Conservation (phyloP, 2,329 filamentous ascomycete species). For the Arachnomyces sp. region DNA sequence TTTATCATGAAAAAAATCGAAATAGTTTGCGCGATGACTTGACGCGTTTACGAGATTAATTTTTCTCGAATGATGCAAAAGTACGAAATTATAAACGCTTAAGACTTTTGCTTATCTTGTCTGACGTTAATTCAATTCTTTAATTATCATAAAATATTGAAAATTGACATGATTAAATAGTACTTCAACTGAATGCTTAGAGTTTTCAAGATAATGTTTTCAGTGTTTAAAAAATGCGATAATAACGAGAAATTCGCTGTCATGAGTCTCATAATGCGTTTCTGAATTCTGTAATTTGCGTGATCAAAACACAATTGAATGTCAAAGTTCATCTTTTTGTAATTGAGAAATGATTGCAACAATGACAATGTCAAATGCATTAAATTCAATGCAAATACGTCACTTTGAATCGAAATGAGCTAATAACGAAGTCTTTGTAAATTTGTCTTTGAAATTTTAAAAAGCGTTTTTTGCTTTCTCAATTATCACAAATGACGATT, state of each 20-base stretch:
- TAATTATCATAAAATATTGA: too few species aligned
- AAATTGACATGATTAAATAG: too few species aligned
- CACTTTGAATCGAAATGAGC: slow-evolving; percentile 13
- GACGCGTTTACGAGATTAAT: slow-evolving; percentile 1
- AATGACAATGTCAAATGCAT: slow-evolving; percentile 15
- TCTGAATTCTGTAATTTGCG: too few species aligned
- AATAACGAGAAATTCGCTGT: slow-evolving; percentile 25
- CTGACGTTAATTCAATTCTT: too few species aligned
- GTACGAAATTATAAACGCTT: too few species aligned
- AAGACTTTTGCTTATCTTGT: too few species aligned
- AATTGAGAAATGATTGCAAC: slow-evolving; percentile 14
- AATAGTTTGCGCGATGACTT: background rate
- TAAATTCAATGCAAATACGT: slow-evolving; percentile 15
- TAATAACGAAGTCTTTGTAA: slow-evolving; percentile 13
- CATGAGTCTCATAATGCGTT: slow-evolving; percentile 22
- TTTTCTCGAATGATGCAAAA: slow-evolving; percentile 2
- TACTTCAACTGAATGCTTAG: too few species aligned
- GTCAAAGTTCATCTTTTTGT: slow-evolving; percentile 12
- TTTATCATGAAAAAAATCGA: background rate
- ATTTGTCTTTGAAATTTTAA: slow-evolving; percentile 10
- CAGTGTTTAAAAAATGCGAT: slow-evolving; percentile 19
- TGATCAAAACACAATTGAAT: slow-evolving; percentile 10
- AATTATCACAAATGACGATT: slow-evolving; percentile 3
- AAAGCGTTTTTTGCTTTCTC: slow-evolving; percentile 10
- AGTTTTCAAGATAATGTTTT: slow-evolving; percentile 11